Evolutionary conservation across 148 eudicot species (phyloP).

Genomic region (Silene conica): DNA sequence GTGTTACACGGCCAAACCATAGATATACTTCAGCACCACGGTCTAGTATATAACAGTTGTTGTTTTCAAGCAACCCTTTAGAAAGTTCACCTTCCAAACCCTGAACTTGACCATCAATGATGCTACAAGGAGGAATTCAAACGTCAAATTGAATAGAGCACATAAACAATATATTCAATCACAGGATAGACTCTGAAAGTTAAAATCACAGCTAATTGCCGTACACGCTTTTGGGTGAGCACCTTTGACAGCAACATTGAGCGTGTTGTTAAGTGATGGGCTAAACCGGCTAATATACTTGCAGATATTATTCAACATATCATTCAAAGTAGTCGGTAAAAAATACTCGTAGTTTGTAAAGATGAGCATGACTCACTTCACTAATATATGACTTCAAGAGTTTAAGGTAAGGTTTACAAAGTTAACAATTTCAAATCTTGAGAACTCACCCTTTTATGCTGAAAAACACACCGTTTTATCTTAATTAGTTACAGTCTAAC

Average conservation of each 20-base stretch:
- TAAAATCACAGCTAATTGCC: neutral
- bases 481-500: neutral
- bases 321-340: neutral
- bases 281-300: neutral
- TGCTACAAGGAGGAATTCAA: constrained; percentile 46
- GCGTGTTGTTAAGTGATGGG: neutral
- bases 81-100: constrained; percentile 70
- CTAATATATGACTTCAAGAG: neutral
- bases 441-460: neutral
- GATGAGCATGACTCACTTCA: neutral
- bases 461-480: neutral
- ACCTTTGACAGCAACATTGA: neutral
- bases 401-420: neutral
- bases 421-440: neutral
- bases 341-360: constrained; percentile 1
- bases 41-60: constrained; percentile 79
- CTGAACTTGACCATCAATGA: constrained; percentile 60
- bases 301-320: neutral
- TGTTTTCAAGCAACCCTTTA: constrained; percentile 79
- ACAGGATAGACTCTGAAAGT: neutral
- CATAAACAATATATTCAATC: constrained; percentile 2
- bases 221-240: neutral
- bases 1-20: constrained; percentile 96
- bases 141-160: constrained; percentile 3
- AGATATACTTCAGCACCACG: constrained; percentile 89